Evolutionary conservation across 1,284 basidiomycete species (phyloP).

Genomic region (Leccinum pachyderme): DNA sequence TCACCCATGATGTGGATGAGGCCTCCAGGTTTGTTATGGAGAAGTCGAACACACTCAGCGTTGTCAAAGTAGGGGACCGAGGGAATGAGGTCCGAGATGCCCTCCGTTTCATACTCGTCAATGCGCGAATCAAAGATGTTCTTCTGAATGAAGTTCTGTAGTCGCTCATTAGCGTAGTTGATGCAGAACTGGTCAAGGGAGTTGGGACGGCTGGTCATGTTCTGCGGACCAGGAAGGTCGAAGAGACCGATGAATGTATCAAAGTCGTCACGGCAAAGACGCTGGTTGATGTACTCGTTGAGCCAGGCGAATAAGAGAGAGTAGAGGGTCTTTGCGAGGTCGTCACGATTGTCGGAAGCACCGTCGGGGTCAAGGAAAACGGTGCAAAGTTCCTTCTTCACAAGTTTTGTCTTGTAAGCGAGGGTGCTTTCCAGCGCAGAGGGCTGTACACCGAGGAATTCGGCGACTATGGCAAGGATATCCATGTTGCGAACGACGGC

Average conservation of each 20-base stretch:
- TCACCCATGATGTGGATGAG: conserved; percentile 98
- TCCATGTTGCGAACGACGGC: conserved; percentile 85
- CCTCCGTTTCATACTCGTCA: conserved; percentile 83
- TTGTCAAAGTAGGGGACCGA: conserved; percentile 89
- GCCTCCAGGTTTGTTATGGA: conserved; percentile 88
- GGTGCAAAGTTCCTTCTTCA: conserved; percentile 94
- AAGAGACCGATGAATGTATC: conserved; percentile 92
- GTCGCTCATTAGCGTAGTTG: conserved; percentile 92
- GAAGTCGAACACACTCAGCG: conserved; percentile 81
- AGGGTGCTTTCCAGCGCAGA: conserved; percentile 80
- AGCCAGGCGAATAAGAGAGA: conserved; percentile 96
- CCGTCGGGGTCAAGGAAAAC: conserved; percentile 95
- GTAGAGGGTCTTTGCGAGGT: conserved; percentile 91
- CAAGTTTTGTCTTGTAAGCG: conserved; percentile 89
- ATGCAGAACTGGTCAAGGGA: conserved; percentile 95
- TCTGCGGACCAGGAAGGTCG: conserved; percentile 93
- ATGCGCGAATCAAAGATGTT: conserved; percentile 77
- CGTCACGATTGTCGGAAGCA: conserved; percentile 89
- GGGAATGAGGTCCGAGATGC: conserved; percentile 71
- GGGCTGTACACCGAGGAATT: conserved; percentile 85
- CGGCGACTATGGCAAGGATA: conserved; percentile 77
- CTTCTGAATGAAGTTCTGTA: conserved; percentile 84
- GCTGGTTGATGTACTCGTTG: conserved; percentile 95
- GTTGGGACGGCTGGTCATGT: conserved; percentile 80
- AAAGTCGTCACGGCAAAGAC: conserved; percentile 89